Percentiles rank a stretch among this genome's conserved stretches.
Conservation (phyloP, 805 yeast species). For the Candida odintsovae region DNA sequence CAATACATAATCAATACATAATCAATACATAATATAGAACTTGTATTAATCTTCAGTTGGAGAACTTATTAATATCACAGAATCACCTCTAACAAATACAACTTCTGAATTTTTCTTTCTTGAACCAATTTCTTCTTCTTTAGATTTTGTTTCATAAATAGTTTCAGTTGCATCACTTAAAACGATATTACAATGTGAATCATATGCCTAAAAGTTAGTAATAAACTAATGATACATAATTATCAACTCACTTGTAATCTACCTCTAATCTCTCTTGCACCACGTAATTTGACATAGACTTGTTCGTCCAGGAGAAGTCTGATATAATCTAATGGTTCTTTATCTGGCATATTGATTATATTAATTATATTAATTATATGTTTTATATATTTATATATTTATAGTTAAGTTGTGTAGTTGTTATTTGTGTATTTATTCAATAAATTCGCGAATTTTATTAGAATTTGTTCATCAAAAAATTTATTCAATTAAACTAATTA, state of each 20-base stretch:
- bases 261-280: constrained; percentile 89
- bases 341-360: constrained; percentile 14
- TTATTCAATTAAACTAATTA: no score
- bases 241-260: constrained; percentile 59
- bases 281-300: constrained; percentile 85
- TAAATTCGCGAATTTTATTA: neutral
- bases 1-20: constrained; percentile 40
- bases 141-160: constrained; percentile 52
- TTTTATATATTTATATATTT: no score
- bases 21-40: neutral
- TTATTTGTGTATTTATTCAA: neutral
- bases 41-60: constrained; percentile 26
- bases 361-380: no score
- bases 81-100: constrained; percentile 97
- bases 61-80: constrained; percentile 77
- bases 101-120: constrained; percentile 63
- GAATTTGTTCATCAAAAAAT: neutral
- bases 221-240: neutral
- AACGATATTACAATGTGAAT: constrained; percentile 94
- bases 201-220: constrained; percentile 54
- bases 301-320: constrained; percentile 81
- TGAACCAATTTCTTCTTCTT: constrained; percentile 26
- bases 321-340: constrained; percentile 86
- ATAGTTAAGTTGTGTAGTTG: neutral
- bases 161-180: constrained; percentile 89